Base-by-base conservation (phyloP, 768 basidiomycete genomes). In the Lentinula detonsa region DNA sequence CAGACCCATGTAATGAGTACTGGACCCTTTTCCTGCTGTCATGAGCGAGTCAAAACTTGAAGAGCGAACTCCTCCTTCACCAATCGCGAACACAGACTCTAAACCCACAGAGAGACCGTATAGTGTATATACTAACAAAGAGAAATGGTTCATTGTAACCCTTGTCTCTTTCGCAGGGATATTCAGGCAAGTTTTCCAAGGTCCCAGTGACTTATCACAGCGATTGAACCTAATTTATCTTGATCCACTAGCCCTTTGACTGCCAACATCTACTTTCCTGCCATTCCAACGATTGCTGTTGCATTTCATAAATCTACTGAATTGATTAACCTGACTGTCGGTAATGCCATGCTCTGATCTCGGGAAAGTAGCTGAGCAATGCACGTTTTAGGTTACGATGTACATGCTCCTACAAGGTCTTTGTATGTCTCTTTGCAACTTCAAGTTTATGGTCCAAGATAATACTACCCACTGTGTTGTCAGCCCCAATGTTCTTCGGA, bases 191-290 rank as follows among this genome's bases (percentile, higher is more conserved):
- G 63, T 40, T n/a, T 50, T 37, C n/a, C 1, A 21, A 21, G 21
- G 28, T 28, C 16, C 8, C 13, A 3, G 4, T 16, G n/a, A 34
- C 23, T 49, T 15, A 18, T 39, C 11, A 39, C 35, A 39, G 13
- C 5, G 31, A 18, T 28, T 35, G 59, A 34, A 4, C 28, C 28
- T 28, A 28, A 28, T 28, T 28, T 28, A 28, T 7, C 11, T 33
- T 23, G 15, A 31, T 28, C 5, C 43, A 45, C 11, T 51, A 88
- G 86, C 66, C 88, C 88, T 0, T 73, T 91, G 10, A 88, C 90
- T 1, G 80, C 88, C 3, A 91, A 85, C 60, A 87, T 92, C 60
- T 93, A 91, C 68, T 83, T 91, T 51, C 90, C 91, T 5, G 90
- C 86, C 11, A 87, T 95, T 43, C 92, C 91, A 1, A 77, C 81